These are phyloP conservation scores for Globisporangium camurandrum DNA, from an alignment of 352 stramenopile genomes.

Conservation along the genomic window DNA sequence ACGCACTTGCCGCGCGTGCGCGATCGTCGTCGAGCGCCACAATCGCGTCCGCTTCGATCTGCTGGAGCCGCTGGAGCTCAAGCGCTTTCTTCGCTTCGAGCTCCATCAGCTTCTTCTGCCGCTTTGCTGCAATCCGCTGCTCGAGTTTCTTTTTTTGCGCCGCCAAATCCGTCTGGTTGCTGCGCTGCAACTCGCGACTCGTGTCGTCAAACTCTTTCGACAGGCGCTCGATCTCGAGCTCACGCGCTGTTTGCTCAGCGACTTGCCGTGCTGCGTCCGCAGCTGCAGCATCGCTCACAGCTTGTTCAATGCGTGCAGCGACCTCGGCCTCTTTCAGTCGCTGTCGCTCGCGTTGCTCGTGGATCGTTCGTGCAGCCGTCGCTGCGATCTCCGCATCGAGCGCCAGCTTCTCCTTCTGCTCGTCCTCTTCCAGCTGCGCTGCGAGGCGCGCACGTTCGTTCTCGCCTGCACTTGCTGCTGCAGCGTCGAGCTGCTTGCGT, in stretches of 20 bases:
- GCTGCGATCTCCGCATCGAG: slow-evolving; percentile 22
- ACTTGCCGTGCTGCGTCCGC: slow-evolving; percentile 31
- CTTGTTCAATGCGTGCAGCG: slow-evolving; percentile 25
- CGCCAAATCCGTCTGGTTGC: slow-evolving; percentile 43
- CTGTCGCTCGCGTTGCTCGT: slow-evolving; percentile 52
- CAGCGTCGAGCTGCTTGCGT: slow-evolving; percentile 29
- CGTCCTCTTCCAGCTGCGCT: slow-evolving; percentile 26
- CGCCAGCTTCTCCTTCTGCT: slow-evolving; percentile 20
- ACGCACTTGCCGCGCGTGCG: slow-evolving; percentile 16
- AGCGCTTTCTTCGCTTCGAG: slow-evolving; percentile 59
- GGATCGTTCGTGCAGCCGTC: slow-evolving; percentile 26
- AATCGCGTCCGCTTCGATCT: slow-evolving; percentile 35
- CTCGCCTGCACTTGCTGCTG: slow-evolving; percentile 11
- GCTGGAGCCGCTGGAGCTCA: slow-evolving; percentile 38
- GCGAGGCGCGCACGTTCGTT: slow-evolving; percentile 12
- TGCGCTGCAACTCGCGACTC: slow-evolving; percentile 39
- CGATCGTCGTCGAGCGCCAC: slow-evolving; percentile 27
- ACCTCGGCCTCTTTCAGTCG: slow-evolving; percentile 36
- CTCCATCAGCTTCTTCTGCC: slow-evolving; percentile 66
- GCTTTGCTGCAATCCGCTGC: slow-evolving; percentile 63
- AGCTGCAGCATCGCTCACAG: slow-evolving; percentile 27
- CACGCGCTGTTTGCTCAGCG: slow-evolving; percentile 36
- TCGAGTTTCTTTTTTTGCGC: slow-evolving; percentile 69
- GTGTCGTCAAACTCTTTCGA: slow-evolving; percentile 60
- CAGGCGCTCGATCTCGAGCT: slow-evolving; percentile 50